Evolutionary conservation across 202 grass and related monocot species (phyloP), one percentile per base, ranked within the genome.

Genomic region (Zizania palustris): DNA sequence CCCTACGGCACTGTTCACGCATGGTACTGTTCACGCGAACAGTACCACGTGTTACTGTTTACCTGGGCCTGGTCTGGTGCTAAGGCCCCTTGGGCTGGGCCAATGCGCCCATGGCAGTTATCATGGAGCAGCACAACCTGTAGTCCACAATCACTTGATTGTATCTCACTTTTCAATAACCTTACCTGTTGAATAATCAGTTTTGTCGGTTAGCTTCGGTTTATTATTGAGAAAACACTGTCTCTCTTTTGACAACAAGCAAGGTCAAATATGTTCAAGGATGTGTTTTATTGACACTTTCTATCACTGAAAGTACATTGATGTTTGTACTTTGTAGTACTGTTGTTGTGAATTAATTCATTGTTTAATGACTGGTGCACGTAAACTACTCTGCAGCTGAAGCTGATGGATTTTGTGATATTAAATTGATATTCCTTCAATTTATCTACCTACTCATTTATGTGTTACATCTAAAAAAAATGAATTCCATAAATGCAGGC

Each of bases 401-500:
- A 72, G 42, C 49, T 80, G 28, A 5, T 46, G 43, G n/a, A 41
- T 12, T 45, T 44, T 0, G 61, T 15, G 45, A 46, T 21, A 75
- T 70, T 69, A 70, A 53, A 60, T 72, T 22, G 34, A 15, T 53
- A 46, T 59, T 44, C 22, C 59, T 80, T 71, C 37, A 42, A 40
- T 53, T 82, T 73, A 44, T 63, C n/a, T 76, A 13, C 60, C 70
- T 59, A 60, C 28, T 16, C 39, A 41, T 75, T 85, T 37, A 46
- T 77, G 80, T 58, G 8, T 40, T 35, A 37, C 39, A 9, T 66
- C 19, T 19, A 3, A 73, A 39, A 39, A 65, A 12, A 67, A 15
- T 75, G 36, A 13, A 35, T 42, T 16, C 42, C 49, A 71, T 56
- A 57, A 84, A 60, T 82, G 58, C 76, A 98, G 92, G 96, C 92